Conservation (phyloP, 2,329 filamentous ascomycete species). For the Pseudofabraea citricarpa region DNA sequence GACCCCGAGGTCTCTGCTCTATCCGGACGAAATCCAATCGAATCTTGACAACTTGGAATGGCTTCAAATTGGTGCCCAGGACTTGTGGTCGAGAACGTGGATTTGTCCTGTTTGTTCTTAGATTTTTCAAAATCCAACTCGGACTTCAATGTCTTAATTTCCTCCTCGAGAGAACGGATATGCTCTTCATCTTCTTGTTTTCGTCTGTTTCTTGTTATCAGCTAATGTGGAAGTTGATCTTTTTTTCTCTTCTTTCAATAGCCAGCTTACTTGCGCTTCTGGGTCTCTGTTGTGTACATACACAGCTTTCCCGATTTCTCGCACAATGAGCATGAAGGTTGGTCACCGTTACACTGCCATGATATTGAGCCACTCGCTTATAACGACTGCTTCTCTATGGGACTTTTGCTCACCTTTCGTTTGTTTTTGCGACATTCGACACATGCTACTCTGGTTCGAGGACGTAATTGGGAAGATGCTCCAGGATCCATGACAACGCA, state of each 20-base stretch:
- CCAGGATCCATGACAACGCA: too few relatives aligned
- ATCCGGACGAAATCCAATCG: too few relatives aligned
- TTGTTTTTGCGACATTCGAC: constrained; percentile 11
- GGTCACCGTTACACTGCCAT: constrained; percentile 8
- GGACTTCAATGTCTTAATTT: background rate
- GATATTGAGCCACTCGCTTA: too few relatives aligned
- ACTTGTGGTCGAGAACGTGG: too few relatives aligned
- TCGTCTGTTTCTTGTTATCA: background rate
- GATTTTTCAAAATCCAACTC: background rate
- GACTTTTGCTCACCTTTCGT: constrained; percentile 5
- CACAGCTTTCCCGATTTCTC: constrained; percentile 1
- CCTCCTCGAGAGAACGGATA: constrained; percentile 1
- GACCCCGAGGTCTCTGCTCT: too few relatives aligned
- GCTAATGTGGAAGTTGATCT: background rate
- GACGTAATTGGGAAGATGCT: too few relatives aligned
- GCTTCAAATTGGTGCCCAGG: too few relatives aligned
- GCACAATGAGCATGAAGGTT: constrained; percentile 6
- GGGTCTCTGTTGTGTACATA: background rate
- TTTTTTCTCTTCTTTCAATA: background rate
- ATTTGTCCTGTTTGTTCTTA: background rate
- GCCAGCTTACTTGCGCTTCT: constrained; percentile 2
- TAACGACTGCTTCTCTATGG: background rate
- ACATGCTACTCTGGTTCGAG: constrained; percentile 6
- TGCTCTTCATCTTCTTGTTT: constrained; percentile 2
- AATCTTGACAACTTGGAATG: too few relatives aligned